Base-by-base conservation (phyloP, 805 yeast genomes). In the Kodamaea leandrae region DNA sequence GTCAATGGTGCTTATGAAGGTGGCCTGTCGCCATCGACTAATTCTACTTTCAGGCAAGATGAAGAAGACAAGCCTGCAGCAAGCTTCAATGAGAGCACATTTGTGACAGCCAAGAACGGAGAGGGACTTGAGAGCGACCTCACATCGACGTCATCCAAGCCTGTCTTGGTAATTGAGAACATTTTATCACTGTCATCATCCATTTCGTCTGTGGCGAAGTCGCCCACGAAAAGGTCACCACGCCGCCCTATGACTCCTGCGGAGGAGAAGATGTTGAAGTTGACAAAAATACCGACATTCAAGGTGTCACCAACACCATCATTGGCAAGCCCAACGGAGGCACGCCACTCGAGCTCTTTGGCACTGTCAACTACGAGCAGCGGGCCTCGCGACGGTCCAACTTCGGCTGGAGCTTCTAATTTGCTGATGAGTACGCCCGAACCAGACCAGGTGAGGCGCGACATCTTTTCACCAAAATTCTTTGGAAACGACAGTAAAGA, bases 231-330 rank as follows among this genome's bases (percentile, higher is more conserved):
- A 19, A 38, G 23, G 20, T 39, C 48, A 32, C 44, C 55, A 42
- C 42, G 53, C 20, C 37, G 55, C 17, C 46, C 48, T 4, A 42
- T 55, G 36, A 49, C 60, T 13, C 52, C 61, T 3, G 50, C 52
- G n/a, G 62, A 58, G 41, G 52, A 52, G 43, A 54, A 46, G 39
- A 44, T 58, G 7, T 48, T 59, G 43, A 49, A 44, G 24, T 44
- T 49, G 37, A 59, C 64, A 10, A 48, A 43, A 37, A 59, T 59
- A n/a, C 64, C 64, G 10, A 47, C 49, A 4, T 58, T 45, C 49
- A 55, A 45, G 32, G 20, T 23, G 23, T 25, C 37, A 4, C 32
- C 39, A 12, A 4, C 25, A 5, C 28, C 37, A 7, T 18, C 30
- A 8, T 19, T 30, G 24, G 4, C 32, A 8, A 30, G 33, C 10